phyloP scores from a whole-genome alignment of 164 flowering plant genomes.

The Dillenia turbinata region DNA sequence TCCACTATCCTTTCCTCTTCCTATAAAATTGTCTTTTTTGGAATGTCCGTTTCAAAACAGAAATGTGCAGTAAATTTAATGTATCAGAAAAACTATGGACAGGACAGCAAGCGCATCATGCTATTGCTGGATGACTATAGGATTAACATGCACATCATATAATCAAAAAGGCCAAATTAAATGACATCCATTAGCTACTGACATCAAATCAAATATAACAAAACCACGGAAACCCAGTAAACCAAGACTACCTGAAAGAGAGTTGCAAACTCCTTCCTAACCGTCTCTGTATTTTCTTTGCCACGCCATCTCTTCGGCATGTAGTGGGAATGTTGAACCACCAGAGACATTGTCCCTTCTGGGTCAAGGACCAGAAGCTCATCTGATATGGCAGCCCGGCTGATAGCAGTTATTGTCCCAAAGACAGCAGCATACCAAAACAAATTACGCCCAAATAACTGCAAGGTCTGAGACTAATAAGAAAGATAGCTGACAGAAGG shows the following conservation, averaged over 20 bases:
- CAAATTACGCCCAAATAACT: slow-evolving; percentile 96
- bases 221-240: neutral
- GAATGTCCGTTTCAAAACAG: too few relatives aligned
- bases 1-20: too few relatives aligned
- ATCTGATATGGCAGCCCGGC: slow-evolving; percentile 78
- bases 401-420: slow-evolving; percentile 92
- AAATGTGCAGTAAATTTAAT: too few relatives aligned
- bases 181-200: too few relatives aligned
- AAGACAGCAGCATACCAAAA: slow-evolving; percentile 97
- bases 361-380: slow-evolving; percentile 91
- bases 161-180: neutral
- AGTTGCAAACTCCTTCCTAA: slow-evolving; percentile 82
- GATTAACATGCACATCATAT: too few relatives aligned
- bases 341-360: slow-evolving; percentile 81
- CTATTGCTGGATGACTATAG: too few relatives aligned
- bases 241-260: slow-evolving; percentile 71
- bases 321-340: slow-evolving; percentile 87
- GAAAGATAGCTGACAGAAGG: neutral
- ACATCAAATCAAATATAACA: too few relatives aligned
- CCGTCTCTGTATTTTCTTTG: slow-evolving; percentile 73
- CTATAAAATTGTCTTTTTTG: too few relatives aligned
- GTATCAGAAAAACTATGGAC: too few relatives aligned
- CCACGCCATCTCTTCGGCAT: slow-evolving; percentile 99
- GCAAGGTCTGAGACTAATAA: slow-evolving; percentile 15
- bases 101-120: too few relatives aligned